A percentile compares a stretch with the other conserved stretches of the same genome.
Conservation (phyloP, 2,329 filamentous ascomycete species). For the Cladorrhinum sp. region DNA sequence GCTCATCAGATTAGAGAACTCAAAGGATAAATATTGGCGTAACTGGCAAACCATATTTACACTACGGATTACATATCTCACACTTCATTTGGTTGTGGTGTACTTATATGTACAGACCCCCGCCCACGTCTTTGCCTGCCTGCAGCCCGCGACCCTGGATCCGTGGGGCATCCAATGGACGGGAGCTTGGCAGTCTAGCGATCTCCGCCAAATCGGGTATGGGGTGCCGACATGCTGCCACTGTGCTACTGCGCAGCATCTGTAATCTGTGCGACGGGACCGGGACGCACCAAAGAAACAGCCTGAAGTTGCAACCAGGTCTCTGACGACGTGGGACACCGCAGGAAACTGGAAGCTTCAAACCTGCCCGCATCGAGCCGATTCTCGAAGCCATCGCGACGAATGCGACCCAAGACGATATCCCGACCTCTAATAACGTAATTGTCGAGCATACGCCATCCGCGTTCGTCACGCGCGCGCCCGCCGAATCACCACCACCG, state of each 20-base stretch:
- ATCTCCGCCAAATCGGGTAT: slow-evolving; percentile 8
- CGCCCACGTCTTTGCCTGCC: not conserved
- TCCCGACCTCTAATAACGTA: not conserved
- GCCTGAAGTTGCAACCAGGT: slow-evolving; percentile 20
- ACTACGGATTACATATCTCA: too few relatives aligned
- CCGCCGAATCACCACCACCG: not conserved
- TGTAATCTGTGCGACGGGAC: slow-evolving; percentile 10
- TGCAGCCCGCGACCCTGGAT: not conserved
- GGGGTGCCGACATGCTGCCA: not conserved
- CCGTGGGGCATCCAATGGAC: slow-evolving; percentile 1
- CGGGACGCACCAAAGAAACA: slow-evolving; percentile 12
- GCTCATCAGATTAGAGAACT: too few relatives aligned
- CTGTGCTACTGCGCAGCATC: slow-evolving; percentile 8
- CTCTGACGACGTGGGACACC: not conserved
- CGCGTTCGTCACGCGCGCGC: slow-evolving; percentile 6
- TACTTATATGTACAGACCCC: not conserved
- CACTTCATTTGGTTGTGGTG: too few relatives aligned
- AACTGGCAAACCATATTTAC: too few relatives aligned
- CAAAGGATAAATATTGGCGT: too few relatives aligned
- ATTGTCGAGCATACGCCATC: slow-evolving; percentile 6
- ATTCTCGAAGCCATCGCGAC: slow-evolving; percentile 2
- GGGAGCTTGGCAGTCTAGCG: slow-evolving; percentile 10
- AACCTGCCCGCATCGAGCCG: slow-evolving; percentile 5
- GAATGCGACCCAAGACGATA: not conserved
- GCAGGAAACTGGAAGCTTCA: slow-evolving; percentile 1